Base-by-base conservation (phyloP, 768 basidiomycete genomes). In the Boletellus emodensis region DNA sequence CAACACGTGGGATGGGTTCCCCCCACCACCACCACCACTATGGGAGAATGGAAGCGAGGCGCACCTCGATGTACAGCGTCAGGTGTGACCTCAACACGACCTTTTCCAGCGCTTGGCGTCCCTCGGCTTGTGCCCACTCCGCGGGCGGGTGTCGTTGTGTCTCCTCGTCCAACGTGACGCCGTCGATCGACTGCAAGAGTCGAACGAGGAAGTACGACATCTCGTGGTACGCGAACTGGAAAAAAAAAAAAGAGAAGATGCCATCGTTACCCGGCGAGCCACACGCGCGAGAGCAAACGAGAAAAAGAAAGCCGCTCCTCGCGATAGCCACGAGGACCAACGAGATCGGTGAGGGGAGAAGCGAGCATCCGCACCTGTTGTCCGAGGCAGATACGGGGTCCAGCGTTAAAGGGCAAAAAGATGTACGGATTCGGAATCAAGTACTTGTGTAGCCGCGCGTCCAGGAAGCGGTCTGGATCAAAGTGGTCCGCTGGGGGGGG, bases 391-490 rank as follows among this genome's bases (percentile, higher is more conserved):
- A 83, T 81, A 10, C 84, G 72, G 6, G 83, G 84, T 1, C 82
- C 84, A 1, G 81, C 82, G 51, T 84, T 84, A 69, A 85, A 85
- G 0, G 84, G 83, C 6, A 81, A 66, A 64, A 85, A 86, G 53
- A 87, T 85, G 71, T 79, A 84, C 1, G 83, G 82, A 52, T 84
- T 84, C 2, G 75, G 72, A 0, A 69, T 71, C 17, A 83, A 68
- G 50, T 80, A 80, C 56, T 75, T 76, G 48, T 74, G 72, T 7
- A 80, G 56, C 28, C 84, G 71, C 10, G 75, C 73, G 49, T 86
- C 84, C 40, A 85, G 62, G 72, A 82, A 87, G 14, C 84, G 72
- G 55, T 84, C 81, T 1, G 84, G 84, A 57, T 85, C 83, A 55
- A 85, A 85, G 42, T 71, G 55, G 15, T 64, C 56, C 30, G 61